Conservation (phyloP, 441 rosid genomes). For the Pelargonium citronellum region DNA sequence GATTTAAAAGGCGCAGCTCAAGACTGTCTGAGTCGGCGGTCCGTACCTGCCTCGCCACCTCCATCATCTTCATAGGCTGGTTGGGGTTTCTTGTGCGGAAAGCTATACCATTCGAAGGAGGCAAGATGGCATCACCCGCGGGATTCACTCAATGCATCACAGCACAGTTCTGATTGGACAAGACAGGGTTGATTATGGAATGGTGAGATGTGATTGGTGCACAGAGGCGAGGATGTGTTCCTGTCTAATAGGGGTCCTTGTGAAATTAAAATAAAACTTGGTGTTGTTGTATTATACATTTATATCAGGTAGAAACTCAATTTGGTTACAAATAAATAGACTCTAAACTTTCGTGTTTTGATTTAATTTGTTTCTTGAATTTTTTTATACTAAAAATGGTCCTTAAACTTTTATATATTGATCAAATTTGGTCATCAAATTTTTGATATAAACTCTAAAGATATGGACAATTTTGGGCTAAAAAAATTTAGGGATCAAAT, state of each 20-base stretch:
- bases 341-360: no score
- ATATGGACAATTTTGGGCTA: no score
- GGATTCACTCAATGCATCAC: not conserved
- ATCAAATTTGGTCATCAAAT: no score
- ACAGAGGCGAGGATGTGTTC: not conserved
- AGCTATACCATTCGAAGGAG: not conserved
- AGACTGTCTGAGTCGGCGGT: conserved; percentile 10
- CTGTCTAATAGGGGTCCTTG: not conserved
- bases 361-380: no score
- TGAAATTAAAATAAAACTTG: not conserved
- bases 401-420: no score
- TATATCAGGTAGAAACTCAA: no score
- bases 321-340: no score
- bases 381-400: no score
- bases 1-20: not conserved
- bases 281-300: not conserved
- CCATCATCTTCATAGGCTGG: not conserved
- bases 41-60: not conserved
- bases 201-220: not conserved
- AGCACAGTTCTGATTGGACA: not conserved
- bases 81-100: conserved; percentile 1
- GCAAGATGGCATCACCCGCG: not conserved
- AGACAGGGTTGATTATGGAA: not conserved
- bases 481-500: no score
- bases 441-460: no score